Evolutionary conservation across 2,329 filamentous ascomycete genomes (phyloP).

Genomic region (Fusarium robinianum): DNA sequence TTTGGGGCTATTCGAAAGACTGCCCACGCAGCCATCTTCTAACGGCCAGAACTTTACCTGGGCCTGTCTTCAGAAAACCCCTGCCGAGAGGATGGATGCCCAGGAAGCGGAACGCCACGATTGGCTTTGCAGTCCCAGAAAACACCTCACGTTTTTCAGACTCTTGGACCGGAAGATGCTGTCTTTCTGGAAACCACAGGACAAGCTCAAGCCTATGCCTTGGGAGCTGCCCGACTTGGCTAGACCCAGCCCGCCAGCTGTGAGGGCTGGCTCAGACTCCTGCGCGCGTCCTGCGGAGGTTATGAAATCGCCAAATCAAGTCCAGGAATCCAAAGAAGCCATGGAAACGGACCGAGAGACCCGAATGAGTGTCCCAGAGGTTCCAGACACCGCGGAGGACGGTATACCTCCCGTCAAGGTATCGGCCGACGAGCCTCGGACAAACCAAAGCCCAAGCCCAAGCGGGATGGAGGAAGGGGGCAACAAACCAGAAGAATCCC

Average conservation of each 20-base stretch:
- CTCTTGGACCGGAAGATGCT: constrained; percentile 39
- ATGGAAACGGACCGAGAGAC: not conserved
- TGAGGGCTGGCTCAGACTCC: constrained; percentile 9
- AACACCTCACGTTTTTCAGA: constrained; percentile 40
- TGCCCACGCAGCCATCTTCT: constrained; percentile 26
- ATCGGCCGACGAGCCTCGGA: not conserved
- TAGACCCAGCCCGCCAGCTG: constrained; percentile 4
- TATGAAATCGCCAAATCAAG: no score
- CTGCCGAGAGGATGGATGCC: constrained; percentile 37
- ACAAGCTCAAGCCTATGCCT: constrained; percentile 42
- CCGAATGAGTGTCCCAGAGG: no score
- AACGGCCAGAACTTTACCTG: constrained; percentile 39
- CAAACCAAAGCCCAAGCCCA: not conserved
- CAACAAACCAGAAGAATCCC: not conserved
- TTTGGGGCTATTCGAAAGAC: constrained; percentile 15
- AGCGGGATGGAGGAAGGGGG: not conserved
- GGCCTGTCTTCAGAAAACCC: constrained; percentile 39
- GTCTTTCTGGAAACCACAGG: constrained; percentile 33
- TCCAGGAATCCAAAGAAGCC: not conserved
- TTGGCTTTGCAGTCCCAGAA: constrained; percentile 42
- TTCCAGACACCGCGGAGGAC: no score
- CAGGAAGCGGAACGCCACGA: constrained; percentile 38
- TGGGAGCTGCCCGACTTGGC: constrained; percentile 39
- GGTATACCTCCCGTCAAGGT: not conserved
- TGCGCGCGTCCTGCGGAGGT: no score